phyloP scores from a whole-genome alignment of 805 yeast species.

The Candida nonsorbophila region DNA sequence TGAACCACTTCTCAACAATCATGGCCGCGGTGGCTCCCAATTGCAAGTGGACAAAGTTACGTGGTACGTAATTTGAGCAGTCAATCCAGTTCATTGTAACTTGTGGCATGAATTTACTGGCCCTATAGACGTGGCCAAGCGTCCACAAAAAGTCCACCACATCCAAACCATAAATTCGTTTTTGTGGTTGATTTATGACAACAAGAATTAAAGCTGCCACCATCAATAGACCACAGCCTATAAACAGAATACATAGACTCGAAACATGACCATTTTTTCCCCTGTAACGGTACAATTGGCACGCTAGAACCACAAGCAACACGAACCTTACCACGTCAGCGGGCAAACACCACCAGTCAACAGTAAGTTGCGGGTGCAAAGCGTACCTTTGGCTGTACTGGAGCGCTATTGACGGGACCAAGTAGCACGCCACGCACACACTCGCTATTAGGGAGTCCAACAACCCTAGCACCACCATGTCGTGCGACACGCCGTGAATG shows the following conservation, averaged over 20 bases:
- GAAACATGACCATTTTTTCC: constrained; percentile 6
- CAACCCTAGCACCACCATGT: too few relatives aligned
- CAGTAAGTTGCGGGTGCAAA: constrained; percentile 2
- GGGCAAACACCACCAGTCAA: neutral
- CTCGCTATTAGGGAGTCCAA: too few relatives aligned
- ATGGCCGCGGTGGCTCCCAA: constrained; percentile 4
- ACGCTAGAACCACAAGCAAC: constrained; percentile 1
- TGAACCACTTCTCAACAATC: constrained; percentile 5
- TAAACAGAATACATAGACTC: neutral
- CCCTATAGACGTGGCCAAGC: constrained; percentile 14
- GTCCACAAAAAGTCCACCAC: constrained; percentile 38
- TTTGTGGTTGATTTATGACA: neutral
- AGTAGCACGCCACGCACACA: too few relatives aligned
- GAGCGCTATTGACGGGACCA: too few relatives aligned
- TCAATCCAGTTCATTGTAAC: constrained; percentile 34
- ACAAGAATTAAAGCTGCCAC: constrained; percentile 1
- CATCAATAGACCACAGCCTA: constrained; percentile 1
- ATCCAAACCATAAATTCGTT: constrained; percentile 29
- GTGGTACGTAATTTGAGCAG: constrained; percentile 14
- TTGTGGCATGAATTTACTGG: constrained; percentile 35
- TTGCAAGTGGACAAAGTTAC: constrained; percentile 2
- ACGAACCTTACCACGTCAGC: constrained; percentile 1
- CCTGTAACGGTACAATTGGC: constrained; percentile 4
- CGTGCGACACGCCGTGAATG: constrained; percentile 34
- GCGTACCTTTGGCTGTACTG: constrained; percentile 7